phyloP scores from a whole-genome alignment of 2,329 filamentous ascomycete species.

The Sphaerulina vaccinii region DNA sequence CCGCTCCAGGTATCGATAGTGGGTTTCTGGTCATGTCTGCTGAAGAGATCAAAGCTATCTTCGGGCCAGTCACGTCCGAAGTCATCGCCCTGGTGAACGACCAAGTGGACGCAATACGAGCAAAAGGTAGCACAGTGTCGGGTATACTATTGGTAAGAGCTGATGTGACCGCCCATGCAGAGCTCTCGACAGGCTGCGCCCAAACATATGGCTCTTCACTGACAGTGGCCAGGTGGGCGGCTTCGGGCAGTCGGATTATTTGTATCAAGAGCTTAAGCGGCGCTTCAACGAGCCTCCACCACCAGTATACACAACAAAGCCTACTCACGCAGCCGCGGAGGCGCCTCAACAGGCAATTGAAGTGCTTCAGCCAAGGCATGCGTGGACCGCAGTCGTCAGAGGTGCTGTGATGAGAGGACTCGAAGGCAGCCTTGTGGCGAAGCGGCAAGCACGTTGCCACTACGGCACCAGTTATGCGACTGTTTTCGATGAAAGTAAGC shows the following conservation, averaged over 20 bases:
- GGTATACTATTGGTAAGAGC: conserved; percentile 81
- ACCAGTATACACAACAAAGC: conserved; percentile 64
- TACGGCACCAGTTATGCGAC: conserved; percentile 82
- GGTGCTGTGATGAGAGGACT: conserved; percentile 73
- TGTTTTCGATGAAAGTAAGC: conserved; percentile 69
- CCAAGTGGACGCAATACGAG: conserved; percentile 44
- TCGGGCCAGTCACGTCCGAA: conserved; percentile 67
- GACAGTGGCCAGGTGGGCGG: too few relatives aligned
- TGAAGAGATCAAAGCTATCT: conserved; percentile 65
- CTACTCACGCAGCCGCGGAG: conserved; percentile 59
- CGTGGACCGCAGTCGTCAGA: conserved; percentile 77
- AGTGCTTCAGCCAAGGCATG: conserved; percentile 78
- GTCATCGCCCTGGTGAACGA: conserved; percentile 56
- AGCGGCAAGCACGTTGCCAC: conserved; percentile 69
- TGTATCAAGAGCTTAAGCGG: conserved; percentile 67
- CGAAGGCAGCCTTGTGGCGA: conserved; percentile 77
- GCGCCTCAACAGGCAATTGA: conserved; percentile 60
- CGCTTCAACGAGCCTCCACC: conserved; percentile 60
- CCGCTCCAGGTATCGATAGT: conserved; percentile 69
- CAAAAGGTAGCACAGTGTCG: conserved; percentile 43
- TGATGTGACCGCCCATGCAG: too few relatives aligned
- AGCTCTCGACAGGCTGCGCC: too few relatives aligned
- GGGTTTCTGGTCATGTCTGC: conserved; percentile 73
- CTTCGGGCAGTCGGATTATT: conserved; percentile 70
- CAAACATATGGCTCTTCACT: too few relatives aligned